These are phyloP conservation scores for Coelastrella sp. DNA, from an alignment of 139 green algal species.

Conservation along the genomic window DNA sequence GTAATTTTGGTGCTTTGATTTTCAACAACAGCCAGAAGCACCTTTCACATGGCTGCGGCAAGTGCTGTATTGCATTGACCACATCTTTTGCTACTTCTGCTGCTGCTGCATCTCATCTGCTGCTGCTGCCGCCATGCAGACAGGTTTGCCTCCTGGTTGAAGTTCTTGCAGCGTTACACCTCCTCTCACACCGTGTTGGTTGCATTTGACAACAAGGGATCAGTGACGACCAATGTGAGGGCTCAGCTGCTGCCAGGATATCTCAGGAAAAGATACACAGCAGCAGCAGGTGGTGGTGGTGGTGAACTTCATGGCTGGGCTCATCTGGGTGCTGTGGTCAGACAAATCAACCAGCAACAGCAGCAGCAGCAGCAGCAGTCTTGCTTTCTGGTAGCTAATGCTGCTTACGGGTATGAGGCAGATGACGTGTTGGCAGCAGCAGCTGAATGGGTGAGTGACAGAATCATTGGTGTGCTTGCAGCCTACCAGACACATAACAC, in stretches of 20 bases:
- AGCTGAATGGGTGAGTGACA: slow-evolving; percentile 39
- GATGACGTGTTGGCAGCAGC: slow-evolving; percentile 39
- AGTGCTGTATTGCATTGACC: background rate
- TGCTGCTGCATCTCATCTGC: background rate
- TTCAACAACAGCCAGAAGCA: no score
- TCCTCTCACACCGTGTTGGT: slow-evolving; percentile 1
- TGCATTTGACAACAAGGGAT: slow-evolving; percentile 40
- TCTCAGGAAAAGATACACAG: slow-evolving; percentile 14
- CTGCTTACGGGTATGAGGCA: slow-evolving; percentile 29
- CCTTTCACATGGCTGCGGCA: no score
- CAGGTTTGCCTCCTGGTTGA: slow-evolving; percentile 13
- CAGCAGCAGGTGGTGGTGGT: background rate
- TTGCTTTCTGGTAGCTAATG: background rate
- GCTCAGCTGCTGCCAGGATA: slow-evolving; percentile 22
- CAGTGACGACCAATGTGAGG: background rate
- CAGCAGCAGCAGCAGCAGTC: background rate
- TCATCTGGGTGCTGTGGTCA: background rate
- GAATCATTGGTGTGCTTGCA: no score
- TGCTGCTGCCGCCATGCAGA: background rate
- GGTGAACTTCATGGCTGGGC: background rate
- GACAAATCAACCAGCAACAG: slow-evolving; percentile 16
- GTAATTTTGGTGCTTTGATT: no score
- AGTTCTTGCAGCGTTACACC: background rate
- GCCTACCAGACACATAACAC: no score
- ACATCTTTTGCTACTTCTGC: background rate